Evolutionary conservation across 2,329 filamentous ascomycete species (phyloP).

Genomic region (Beauveria brongniartii): DNA sequence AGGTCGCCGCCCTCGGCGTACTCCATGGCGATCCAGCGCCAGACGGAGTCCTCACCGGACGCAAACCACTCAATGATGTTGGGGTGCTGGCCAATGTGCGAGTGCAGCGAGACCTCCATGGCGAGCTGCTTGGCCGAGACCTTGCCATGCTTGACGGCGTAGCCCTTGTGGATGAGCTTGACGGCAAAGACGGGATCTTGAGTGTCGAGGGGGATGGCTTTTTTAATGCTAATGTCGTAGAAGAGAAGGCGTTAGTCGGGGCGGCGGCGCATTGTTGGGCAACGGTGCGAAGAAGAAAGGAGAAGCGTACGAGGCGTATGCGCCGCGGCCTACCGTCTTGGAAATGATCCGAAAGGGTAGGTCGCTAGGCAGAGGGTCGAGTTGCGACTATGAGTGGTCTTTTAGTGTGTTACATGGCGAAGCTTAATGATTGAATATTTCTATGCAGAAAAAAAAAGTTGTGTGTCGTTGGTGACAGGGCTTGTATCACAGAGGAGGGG

Average conservation of each 20-base stretch:
- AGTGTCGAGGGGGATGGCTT: slow-evolving; percentile 68
- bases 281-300: no score
- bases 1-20: slow-evolving; percentile 90
- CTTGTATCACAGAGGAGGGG: not conserved
- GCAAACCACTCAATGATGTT: slow-evolving; percentile 94
- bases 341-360: slow-evolving; percentile 92
- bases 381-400: slow-evolving; percentile 59
- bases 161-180: slow-evolving; percentile 97
- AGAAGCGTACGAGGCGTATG: slow-evolving; percentile 78
- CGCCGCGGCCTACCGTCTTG: slow-evolving; percentile 91
- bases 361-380: slow-evolving; percentile 74
- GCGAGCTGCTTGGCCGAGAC: slow-evolving; percentile 82
- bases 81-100: slow-evolving; percentile 76
- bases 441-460: not conserved
- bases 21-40: slow-evolving; percentile 99
- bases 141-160: slow-evolving; percentile 81
- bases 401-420: slow-evolving; percentile 41
- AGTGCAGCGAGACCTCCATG: slow-evolving; percentile 87
- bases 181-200: slow-evolving; percentile 81
- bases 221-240: slow-evolving; percentile 64
- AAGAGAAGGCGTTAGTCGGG: not conserved
- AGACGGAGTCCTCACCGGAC: slow-evolving; percentile 73
- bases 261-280: no score
- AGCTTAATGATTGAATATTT: not conserved
- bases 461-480: not conserved